Evolutionary conservation across 1,139 yeast genomes (phyloP).

Genomic region (Yamadazyma mexicana): DNA sequence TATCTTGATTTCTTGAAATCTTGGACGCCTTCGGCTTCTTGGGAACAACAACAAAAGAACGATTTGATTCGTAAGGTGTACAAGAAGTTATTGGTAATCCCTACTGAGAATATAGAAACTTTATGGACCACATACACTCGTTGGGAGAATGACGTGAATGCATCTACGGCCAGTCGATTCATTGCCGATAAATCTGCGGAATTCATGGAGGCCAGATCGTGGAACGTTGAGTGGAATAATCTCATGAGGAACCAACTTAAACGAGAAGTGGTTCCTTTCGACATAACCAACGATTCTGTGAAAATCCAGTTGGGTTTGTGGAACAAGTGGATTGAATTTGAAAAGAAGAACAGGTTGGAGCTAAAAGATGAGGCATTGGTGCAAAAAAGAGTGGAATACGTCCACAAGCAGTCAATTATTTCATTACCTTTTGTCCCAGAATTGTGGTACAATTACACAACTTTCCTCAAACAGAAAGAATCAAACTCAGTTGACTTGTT

Average conservation of each 20-base stretch:
- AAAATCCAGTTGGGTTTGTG: conserved; percentile 53
- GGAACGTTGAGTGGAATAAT: conserved; percentile 69
- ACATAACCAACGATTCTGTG: conserved; percentile 16
- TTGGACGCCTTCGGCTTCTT: conserved; percentile 77
- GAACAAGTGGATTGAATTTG: conserved; percentile 81
- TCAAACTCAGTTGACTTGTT: conserved; percentile 40
- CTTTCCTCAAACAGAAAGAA: conserved; percentile 28
- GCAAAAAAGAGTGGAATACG: conserved; percentile 66
- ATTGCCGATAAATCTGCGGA: conserved; percentile 80
- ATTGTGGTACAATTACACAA: conserved; percentile 72
- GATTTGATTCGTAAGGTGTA: conserved; percentile 78
- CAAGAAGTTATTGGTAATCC: conserved; percentile 67
- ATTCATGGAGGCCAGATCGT: conserved; percentile 87
- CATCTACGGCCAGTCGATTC: conserved; percentile 80
- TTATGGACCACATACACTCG: conserved; percentile 80
- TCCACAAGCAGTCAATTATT: conserved; percentile 71
- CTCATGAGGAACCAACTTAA: conserved; percentile 46
- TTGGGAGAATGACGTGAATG: conserved; percentile 79
- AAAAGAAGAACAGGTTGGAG: conserved; percentile 66
- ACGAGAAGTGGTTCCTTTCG: conserved; percentile 38
- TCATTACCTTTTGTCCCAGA: conserved; percentile 74
- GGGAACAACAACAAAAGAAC: conserved; percentile 85
- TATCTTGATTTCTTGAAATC: conserved; percentile 76
- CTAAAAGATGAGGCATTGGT: conserved; percentile 49
- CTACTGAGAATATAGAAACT: conserved; percentile 71